These are phyloP conservation scores for Clitocybe nebularis DNA, from an alignment of 1,284 basidiomycete species.

Conservation along the genomic window DNA sequence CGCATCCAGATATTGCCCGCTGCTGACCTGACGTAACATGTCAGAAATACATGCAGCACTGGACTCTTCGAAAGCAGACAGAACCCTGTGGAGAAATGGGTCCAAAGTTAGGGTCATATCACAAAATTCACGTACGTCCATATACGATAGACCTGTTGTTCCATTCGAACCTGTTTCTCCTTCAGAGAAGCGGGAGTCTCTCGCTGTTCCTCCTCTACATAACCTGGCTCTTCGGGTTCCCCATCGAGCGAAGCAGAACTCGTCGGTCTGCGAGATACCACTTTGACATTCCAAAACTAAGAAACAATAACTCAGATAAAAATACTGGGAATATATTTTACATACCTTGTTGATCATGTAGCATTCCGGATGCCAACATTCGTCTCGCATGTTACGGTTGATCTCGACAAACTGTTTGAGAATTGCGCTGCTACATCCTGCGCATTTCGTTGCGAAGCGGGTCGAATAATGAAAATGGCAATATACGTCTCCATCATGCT, in stretches of 20 bases:
- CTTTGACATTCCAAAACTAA: constrained; percentile 99
- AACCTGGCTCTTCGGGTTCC: constrained; percentile 48
- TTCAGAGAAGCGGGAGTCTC: constrained; percentile 85
- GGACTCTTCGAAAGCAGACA: constrained; percentile 97
- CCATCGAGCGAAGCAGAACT: constrained; percentile 53
- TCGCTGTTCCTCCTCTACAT: constrained; percentile 71
- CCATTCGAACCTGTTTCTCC: constrained; percentile 92
- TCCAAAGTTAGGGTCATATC: constrained; percentile 3
- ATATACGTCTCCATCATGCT: constrained; percentile 94
- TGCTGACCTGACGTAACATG: constrained; percentile 97
- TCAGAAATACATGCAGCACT: constrained; percentile 99
- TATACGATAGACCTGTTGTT: constrained; percentile 96
- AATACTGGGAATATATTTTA: constrained; percentile 6
- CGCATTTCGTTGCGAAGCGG: constrained; percentile 97
- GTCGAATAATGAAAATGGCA: constrained; percentile 99
- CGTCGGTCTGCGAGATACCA: constrained; percentile 73
- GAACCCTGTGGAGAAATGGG: constrained; percentile 51
- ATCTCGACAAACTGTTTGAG: constrained; percentile 99
- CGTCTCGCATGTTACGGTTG: constrained; percentile 95
- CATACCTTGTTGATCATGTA: constrained; percentile 99
- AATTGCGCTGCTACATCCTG: constrained; percentile 97
- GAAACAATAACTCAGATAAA: constrained; percentile 12
- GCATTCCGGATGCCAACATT: constrained; percentile 99
- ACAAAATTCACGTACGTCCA: constrained; percentile 73
- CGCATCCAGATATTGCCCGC: constrained; percentile 92